Conservation (phyloP, 108 stramenopile genomes). For the Chaetoceros tenuissimus region DNA sequence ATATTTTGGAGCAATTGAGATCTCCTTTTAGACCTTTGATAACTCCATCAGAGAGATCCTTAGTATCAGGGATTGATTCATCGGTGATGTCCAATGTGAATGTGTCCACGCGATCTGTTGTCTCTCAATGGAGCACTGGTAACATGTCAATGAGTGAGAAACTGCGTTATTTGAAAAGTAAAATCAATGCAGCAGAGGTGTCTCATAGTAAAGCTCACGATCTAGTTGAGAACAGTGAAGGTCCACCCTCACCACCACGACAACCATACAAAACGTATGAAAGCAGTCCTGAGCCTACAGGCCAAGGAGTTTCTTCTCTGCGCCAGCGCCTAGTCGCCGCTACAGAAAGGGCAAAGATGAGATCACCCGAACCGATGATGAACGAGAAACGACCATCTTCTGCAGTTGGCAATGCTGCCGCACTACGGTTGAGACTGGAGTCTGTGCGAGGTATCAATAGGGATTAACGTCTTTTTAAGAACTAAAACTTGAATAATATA, state of each 20-base stretch:
- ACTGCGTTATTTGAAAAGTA: constrained; percentile 35
- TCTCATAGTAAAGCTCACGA: neutral
- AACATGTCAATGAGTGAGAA: constrained; percentile 34
- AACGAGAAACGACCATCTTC: constrained; percentile 2
- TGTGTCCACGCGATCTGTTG: neutral
- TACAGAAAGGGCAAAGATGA: constrained; percentile 16
- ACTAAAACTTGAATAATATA: too few relatives aligned
- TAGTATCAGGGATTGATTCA: neutral
- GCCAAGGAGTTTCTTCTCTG: constrained; percentile 4
- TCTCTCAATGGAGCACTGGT: neutral
- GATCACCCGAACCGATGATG: neutral
- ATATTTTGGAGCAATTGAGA: constrained; percentile 41
- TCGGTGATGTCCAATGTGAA: neutral
- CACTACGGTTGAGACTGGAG: constrained; percentile 44
- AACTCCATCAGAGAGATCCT: neutral
- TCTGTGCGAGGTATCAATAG: constrained; percentile 21
- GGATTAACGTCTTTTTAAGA: neutral
- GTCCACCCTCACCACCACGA: neutral
- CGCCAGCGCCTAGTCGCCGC: constrained; percentile 42
- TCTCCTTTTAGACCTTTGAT: neutral
- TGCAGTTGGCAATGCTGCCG: constrained; percentile 35
- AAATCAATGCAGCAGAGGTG: constrained; percentile 30
- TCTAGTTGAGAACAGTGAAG: neutral
- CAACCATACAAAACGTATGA: neutral
- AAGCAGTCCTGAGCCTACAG: constrained; percentile 2